Conservation (phyloP, 2,329 filamentous ascomycete species). For the Calcarisporium arbuscula region DNA sequence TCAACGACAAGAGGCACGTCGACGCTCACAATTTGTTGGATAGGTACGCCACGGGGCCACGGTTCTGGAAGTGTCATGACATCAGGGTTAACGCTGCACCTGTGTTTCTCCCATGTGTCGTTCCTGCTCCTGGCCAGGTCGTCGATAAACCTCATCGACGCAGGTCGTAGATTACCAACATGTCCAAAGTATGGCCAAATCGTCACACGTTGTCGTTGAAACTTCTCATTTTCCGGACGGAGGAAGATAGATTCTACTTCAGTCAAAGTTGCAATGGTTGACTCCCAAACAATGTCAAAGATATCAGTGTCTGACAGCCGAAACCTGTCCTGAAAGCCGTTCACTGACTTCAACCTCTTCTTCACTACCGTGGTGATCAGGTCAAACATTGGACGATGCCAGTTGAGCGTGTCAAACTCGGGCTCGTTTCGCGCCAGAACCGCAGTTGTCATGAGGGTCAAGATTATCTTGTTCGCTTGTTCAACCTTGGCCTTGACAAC, state of each 20-base stretch:
- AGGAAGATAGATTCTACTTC: background rate
- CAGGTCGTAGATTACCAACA: background rate
- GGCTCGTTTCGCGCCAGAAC: too few relatives aligned
- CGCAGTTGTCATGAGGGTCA: too few relatives aligned
- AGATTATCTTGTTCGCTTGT: too few relatives aligned
- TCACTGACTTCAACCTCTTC: background rate
- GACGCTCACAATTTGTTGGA: background rate
- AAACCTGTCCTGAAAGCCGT: constrained; percentile 2
- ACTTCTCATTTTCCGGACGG: background rate
- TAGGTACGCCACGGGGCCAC: constrained; percentile 4
- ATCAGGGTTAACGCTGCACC: background rate
- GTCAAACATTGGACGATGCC: too few relatives aligned
- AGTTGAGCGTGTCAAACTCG: too few relatives aligned
- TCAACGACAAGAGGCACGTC: too few relatives aligned
- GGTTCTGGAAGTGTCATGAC: constrained; percentile 2
- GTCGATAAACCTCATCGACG: constrained; percentile 4
- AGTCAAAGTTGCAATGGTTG: constrained; percentile 3
- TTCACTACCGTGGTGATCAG: background rate
- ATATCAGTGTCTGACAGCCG: constrained; percentile 3
- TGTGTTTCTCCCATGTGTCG: constrained; percentile 1
- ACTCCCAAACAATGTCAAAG: constrained; percentile 4
- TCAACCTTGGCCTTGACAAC: too few relatives aligned
- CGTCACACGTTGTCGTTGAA: background rate
- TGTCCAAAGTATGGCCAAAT: background rate
- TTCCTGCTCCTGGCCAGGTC: background rate